Evolutionary conservation across 176 grass and related monocot genomes (phyloP).

Genomic region (Stipa capillata): DNA sequence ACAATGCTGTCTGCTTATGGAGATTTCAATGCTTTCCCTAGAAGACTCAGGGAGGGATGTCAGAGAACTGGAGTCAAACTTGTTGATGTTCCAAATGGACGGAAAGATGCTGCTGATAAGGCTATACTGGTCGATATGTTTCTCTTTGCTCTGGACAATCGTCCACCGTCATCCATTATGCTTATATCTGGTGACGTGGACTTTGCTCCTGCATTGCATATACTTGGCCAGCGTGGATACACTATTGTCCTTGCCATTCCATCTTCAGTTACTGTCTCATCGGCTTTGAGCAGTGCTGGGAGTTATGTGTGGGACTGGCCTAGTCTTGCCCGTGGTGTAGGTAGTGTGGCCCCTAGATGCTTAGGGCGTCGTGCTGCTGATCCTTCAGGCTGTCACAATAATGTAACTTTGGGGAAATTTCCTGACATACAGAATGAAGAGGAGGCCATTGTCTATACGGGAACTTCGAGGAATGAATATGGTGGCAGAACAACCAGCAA

Average conservation of each 20-base stretch:
- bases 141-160: conserved; percentile 76
- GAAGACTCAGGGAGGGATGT: conserved; percentile 85
- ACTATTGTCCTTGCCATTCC: conserved; percentile 65
- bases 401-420: conserved; percentile 19
- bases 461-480: conserved; percentile 46
- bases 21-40: conserved; percentile 91
- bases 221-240: conserved; percentile 79
- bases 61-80: conserved; percentile 87
- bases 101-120: conserved; percentile 86
- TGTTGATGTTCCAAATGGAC: conserved; percentile 79
- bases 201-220: conserved; percentile 73
- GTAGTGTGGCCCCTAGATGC: conserved; percentile 44
- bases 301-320: conserved; percentile 79
- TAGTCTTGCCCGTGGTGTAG: conserved; percentile 64
- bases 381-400: conserved; percentile 23
- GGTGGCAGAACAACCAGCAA: conserved; percentile 27
- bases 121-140: conserved; percentile 86
- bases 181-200: conserved; percentile 89
- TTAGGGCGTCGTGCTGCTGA: conserved; percentile 20
- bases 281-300: conserved; percentile 68
- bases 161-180: conserved; percentile 68
- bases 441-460: conserved; percentile 61
- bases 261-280: conserved; percentile 61
- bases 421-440: conserved; percentile 50
- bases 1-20: conserved; percentile 88